phyloP scores from a whole-genome alignment of 2,329 filamentous ascomycete genomes.

The Aspergillus caelatus region DNA sequence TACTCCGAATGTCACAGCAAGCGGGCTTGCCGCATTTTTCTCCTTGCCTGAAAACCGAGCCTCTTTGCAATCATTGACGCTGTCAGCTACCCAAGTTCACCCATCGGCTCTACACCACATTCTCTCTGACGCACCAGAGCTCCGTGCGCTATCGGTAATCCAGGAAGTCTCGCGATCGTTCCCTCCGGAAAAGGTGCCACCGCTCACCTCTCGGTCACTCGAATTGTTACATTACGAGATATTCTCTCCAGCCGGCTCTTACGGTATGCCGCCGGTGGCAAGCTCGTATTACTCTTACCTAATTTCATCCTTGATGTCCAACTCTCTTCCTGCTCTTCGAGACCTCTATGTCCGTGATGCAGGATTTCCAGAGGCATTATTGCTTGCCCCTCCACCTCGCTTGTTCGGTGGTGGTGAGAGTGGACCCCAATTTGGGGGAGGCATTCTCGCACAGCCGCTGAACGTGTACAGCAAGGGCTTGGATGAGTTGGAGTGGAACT shows the following conservation, averaged over 20 bases:
- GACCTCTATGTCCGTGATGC: slow-evolving; percentile 85
- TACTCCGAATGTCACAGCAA: slow-evolving; percentile 69
- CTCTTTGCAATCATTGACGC: slow-evolving; percentile 67
- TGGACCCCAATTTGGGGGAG: slow-evolving; percentile 26
- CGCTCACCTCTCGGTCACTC: slow-evolving; percentile 70
- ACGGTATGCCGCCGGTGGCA: slow-evolving; percentile 54
- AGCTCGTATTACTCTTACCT: slow-evolving; percentile 82
- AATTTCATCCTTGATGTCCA: slow-evolving; percentile 76
- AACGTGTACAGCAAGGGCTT: slow-evolving; percentile 69
- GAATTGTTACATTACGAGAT: slow-evolving; percentile 82
- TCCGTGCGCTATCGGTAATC: slow-evolving; percentile 55
- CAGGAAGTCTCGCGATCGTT: slow-evolving; percentile 61
- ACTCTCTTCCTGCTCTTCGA: slow-evolving; percentile 71
- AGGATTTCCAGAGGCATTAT: slow-evolving; percentile 77
- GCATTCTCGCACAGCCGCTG: slow-evolving; percentile 58
- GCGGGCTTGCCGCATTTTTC: slow-evolving; percentile 72
- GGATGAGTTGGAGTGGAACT: slow-evolving; percentile 69
- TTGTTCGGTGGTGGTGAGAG: slow-evolving; percentile 49
- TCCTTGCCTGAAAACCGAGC: slow-evolving; percentile 61
- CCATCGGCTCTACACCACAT: slow-evolving; percentile 46
- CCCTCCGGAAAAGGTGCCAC: slow-evolving; percentile 59
- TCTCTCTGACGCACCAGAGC: slow-evolving; percentile 43
- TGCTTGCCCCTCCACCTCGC: slow-evolving; percentile 68
- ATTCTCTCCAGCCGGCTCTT: slow-evolving; percentile 60
- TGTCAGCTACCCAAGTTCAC: slow-evolving; percentile 70